Evolutionary conservation across 257 asterid genomes (phyloP).

Genomic region (Lycium barbarum): DNA sequence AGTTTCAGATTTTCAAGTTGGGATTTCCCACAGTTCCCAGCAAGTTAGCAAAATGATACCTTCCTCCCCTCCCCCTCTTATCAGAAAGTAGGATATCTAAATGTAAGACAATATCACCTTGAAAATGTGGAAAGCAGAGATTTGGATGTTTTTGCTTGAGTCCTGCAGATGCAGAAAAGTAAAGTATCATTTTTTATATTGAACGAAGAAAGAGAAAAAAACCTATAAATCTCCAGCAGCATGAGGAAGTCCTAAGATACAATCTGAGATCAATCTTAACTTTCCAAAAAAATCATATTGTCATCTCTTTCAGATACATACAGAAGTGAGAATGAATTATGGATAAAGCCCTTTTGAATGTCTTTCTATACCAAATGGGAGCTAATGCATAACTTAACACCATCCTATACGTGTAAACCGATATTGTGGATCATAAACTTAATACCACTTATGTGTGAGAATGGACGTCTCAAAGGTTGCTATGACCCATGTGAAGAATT

Average conservation of each 20-base stretch:
- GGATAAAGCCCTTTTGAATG: not conserved
- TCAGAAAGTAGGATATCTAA: conserved; percentile 26
- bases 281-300: not conserved
- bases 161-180: conserved; percentile 62
- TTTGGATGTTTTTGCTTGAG: conserved; percentile 93
- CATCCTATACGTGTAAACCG: not conserved
- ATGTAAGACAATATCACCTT: conserved; percentile 61
- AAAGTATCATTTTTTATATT: not conserved
- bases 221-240: conserved; percentile 1
- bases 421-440: not conserved
- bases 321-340: not conserved
- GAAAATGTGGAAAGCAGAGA: conserved; percentile 95
- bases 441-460: not conserved
- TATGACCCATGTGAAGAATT: not conserved
- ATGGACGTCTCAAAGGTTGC: not conserved
- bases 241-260: not conserved
- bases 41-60: not conserved
- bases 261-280: conserved; percentile 3
- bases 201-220: conserved; percentile 9
- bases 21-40: conserved; percentile 6
- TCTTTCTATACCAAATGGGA: not conserved
- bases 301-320: not conserved
- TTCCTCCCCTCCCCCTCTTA: conserved; percentile 15
- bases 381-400: conserved; percentile 15
- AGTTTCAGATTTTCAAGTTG: conserved; percentile 24